Base-by-base conservation (phyloP, 1,284 basidiomycete species). In the Peniophora sp. region DNA sequence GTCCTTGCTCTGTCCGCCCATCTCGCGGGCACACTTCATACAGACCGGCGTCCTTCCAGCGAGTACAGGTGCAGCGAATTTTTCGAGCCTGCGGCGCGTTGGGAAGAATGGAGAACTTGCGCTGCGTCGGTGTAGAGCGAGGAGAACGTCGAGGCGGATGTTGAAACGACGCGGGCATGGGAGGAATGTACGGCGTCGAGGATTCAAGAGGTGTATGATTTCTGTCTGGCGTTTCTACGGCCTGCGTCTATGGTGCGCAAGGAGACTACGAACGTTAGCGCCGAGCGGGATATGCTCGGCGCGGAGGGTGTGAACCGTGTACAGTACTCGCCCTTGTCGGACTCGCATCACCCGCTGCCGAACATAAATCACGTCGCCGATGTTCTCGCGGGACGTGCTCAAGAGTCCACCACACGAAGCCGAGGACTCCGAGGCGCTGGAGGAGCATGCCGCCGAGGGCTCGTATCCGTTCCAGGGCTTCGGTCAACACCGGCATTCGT, bases 41-140 rank as follows among this genome's bases (percentile, higher is more conserved):
- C n/a, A n/a, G n/a, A n/a, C n/a, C n/a, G n/a, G n/a, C n/a, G n/a
- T n/a, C n/a, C n/a, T n/a, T 64, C 84, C 54, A 85, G 81, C 50
- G 85, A 83, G 47, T 77, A 88, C 55, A 77, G 76, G 54, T 88
- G 84, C 52, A 87, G 78, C 47, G 88, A 88, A 22, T 63, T 90
- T n/a, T 89, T 85, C 63, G 88, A 88, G 47, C 88, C 88, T 10
- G 78, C 86, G 20, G 79, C 81, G 60, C 74, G 84, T 55, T 89
- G 87, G 88, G 87, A 90, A 62, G 88, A 90, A 79, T 83, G 52
- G 81, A 82, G 36, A 72, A 72, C 18, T 83, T 84, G 82, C 69
- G 71, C 69, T 11, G 61, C 70, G 47, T 76, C 76, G 5, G 59
- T 73, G 15, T 75, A 76, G 56, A 72, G 67, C 52, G 68, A 68